These are phyloP conservation scores for Coemansia sp. DNA, from an alignment of 192 early-diverging fungal genomes.

Conservation along the genomic window DNA sequence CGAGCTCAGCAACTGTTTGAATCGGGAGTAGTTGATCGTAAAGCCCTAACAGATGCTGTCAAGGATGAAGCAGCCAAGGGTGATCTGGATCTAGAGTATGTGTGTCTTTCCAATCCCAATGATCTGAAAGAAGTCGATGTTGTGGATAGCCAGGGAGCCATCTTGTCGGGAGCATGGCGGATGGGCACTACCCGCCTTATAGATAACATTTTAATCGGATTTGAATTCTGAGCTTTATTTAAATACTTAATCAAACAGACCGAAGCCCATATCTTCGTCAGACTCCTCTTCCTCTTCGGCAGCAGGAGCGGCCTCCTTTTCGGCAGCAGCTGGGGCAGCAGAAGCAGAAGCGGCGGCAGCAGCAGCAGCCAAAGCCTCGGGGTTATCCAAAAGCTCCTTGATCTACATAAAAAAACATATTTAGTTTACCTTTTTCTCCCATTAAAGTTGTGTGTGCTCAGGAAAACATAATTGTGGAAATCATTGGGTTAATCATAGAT, in stretches of 20 bases:
- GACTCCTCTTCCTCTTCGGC: slow-evolving; percentile 77
- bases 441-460: slow-evolving; percentile 30
- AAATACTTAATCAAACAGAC: slow-evolving; percentile 81
- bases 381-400: slow-evolving; percentile 93
- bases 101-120: slow-evolving; percentile 72
- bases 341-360: slow-evolving; percentile 69
- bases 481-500: slow-evolving; percentile 45
- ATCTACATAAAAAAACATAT: slow-evolving; percentile 57
- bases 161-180: slow-evolving; percentile 80
- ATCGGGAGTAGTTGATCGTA: slow-evolving; percentile 28
- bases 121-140: slow-evolving; percentile 60
- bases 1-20: slow-evolving; percentile 53
- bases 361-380: slow-evolving; percentile 80
- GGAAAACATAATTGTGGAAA: slow-evolving; percentile 65
- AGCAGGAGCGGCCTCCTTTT: slow-evolving; percentile 69
- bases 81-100: slow-evolving; percentile 76
- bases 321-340: slow-evolving; percentile 64
- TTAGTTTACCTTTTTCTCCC: neutral
- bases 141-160: slow-evolving; percentile 60
- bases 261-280: slow-evolving; percentile 91
- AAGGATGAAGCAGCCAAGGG: slow-evolving; percentile 40
- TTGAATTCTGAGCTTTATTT: too few relatives aligned
- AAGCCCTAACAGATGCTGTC: slow-evolving; percentile 48
- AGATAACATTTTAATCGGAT: slow-evolving; percentile 84
- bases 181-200: slow-evolving; percentile 89